Percentiles rank a stretch among this genome's conserved stretches.
phyloP scores from a whole-genome alignment of 257 asterid species.

The Ehretia macrophylla region DNA sequence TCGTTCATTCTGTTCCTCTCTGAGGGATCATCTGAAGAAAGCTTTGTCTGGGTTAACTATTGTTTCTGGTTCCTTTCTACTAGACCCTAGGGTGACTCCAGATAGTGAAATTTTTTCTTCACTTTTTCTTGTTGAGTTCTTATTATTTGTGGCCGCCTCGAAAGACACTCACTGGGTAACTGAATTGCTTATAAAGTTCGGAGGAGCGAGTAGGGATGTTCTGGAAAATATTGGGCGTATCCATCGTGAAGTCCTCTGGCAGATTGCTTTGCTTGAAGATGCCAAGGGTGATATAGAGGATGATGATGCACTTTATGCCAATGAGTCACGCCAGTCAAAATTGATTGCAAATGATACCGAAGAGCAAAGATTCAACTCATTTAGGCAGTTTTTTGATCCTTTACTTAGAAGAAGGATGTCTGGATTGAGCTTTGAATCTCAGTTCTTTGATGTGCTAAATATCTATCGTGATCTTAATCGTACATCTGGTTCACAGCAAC shows the following conservation, averaged over 20 bases:
- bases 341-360: conserved; percentile 49
- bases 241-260: conserved; percentile 92
- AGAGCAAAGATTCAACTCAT: conserved; percentile 69
- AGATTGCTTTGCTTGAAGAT: conserved; percentile 80
- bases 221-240: conserved; percentile 75
- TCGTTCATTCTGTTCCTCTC: conserved; percentile 78
- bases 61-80: conserved; percentile 65
- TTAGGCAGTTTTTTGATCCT: conserved; percentile 90
- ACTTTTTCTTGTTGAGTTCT: conserved; percentile 79
- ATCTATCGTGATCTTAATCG: conserved; percentile 86
- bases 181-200: conserved; percentile 83
- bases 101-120: conserved; percentile 67
- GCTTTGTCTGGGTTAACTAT: conserved; percentile 47
- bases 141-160: conserved; percentile 83
- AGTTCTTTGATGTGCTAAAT: conserved; percentile 81
- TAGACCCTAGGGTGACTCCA: conserved; percentile 64
- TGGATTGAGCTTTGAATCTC: conserved; percentile 92
- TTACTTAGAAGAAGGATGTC: conserved; percentile 79
- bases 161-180: conserved; percentile 92
- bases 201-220: conserved; percentile 71
- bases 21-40: conserved; percentile 63
- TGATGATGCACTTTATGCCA: conserved; percentile 31
- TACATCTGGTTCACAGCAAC: conserved; percentile 63
- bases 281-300: conserved; percentile 59
- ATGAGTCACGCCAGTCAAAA: conserved; percentile 47